Base-by-base conservation (phyloP, 495 filamentous ascomycete genomes). In the Penicillium desertorum region DNA sequence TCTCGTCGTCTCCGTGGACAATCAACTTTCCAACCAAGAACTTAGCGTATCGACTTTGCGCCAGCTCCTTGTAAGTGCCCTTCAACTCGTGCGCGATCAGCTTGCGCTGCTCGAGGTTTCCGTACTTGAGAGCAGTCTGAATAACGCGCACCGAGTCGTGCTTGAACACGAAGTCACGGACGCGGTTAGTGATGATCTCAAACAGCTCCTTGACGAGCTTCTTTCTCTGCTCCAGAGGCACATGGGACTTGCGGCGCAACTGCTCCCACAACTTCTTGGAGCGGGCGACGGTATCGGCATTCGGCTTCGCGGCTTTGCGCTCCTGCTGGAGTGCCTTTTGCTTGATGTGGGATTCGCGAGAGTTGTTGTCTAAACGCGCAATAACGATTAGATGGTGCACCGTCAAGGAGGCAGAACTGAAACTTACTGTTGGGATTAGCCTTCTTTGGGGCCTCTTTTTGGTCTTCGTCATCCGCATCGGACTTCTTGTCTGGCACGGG, bases 181-280 rank as follows among this genome's bases (percentile, higher is more conserved):
- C 86, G 17, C 86, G 81, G 20, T 91, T 92, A 6, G 88, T 95
- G 64, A 96, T 88, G 62, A 98, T 92, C 48, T 85, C 83, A 70
- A 92, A 96, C 6, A 98, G 80, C 77, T 98, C 92, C 22, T 83
- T 83, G 32, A 98, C 87, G 19, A 98, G 82, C 69, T 86, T 81
- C 70, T 93, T 89, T 51, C 95, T 81, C 71, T 98, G 91, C 41
- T 91, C 89, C 54, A 81, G 79, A 17, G 90, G 87, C 1, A 97
- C 89, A 63, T 96, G 90, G 9, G 91, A 95, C 72, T 96, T 96
- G 58, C 89, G 83, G 55, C 95, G 86, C 59, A 99, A 72, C 56
- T 87, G 85, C 75, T 99, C 95, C 95, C 95, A 99, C 36, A 99
- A 79, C 76, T 96, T 91, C 79, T 98, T 98, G 4, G 91, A 89